Evolutionary conservation across 305 asterid genomes (phyloP).

Genomic region (Rubia balearica): DNA sequence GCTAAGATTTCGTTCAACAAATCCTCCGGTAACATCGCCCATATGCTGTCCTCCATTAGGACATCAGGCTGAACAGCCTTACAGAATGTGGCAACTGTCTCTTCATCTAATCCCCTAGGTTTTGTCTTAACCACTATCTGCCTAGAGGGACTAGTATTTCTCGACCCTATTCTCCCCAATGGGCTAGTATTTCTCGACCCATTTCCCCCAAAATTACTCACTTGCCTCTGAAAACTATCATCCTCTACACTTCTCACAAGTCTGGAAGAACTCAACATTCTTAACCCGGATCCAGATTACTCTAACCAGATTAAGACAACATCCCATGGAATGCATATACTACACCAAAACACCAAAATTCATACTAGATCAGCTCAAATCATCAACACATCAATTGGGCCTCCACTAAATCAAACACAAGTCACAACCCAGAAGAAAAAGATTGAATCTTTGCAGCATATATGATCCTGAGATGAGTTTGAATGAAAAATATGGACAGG

Average conservation of each 20-base stretch:
- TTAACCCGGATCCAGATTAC: slow-evolving; percentile 51
- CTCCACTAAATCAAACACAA: slow-evolving; percentile 11
- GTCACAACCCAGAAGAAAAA: slow-evolving; percentile 11
- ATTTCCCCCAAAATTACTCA: slow-evolving; percentile 45
- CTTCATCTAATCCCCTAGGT: slow-evolving; percentile 95
- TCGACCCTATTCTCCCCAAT: slow-evolving; percentile 58
- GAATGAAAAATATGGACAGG: slow-evolving; percentile 4
- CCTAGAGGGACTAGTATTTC: slow-evolving; percentile 86
- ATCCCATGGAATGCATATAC: slow-evolving; percentile 28
- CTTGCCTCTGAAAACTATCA: slow-evolving; percentile 47
- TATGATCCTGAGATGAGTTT: neutral
- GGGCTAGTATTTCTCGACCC: slow-evolving; percentile 84
- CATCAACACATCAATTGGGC: slow-evolving; percentile 7
- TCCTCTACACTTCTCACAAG: slow-evolving; percentile 59
- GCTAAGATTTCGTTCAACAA: slow-evolving; percentile 82
- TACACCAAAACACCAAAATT: slow-evolving; percentile 9
- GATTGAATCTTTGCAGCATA: neutral
- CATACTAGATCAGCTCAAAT: slow-evolving; percentile 19
- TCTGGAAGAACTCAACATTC: slow-evolving; percentile 33
- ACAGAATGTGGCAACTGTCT: slow-evolving; percentile 54
- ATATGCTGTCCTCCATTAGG: slow-evolving; percentile 89
- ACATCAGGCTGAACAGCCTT: slow-evolving; percentile 68
- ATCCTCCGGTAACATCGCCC: slow-evolving; percentile 98
- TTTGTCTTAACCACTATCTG: slow-evolving; percentile 72
- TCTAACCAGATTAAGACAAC: slow-evolving; percentile 30